Evolutionary conservation across 768 basidiomycete genomes (phyloP).

Genomic region (Lactarius vividus): DNA sequence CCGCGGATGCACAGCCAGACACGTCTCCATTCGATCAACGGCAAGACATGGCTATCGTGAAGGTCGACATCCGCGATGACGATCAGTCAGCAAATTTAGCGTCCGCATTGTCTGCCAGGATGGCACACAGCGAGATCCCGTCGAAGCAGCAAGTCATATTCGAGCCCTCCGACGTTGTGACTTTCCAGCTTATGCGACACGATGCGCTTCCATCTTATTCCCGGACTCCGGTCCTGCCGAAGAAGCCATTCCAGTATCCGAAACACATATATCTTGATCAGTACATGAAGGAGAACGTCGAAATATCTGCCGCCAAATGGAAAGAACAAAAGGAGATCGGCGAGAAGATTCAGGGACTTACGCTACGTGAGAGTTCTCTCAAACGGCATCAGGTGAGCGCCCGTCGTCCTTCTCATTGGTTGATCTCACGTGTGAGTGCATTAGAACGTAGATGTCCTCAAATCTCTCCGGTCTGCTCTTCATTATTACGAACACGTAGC

Average conservation of each 20-base stretch:
- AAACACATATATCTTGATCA: conserved; percentile 68
- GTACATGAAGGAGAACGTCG: conserved; percentile 59
- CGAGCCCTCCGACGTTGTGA: conserved; percentile 59
- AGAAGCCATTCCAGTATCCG: conserved; percentile 52
- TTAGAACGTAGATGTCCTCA: conserved; percentile 62
- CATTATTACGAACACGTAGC: conserved; percentile 74
- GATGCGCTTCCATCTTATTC: conserved; percentile 28
- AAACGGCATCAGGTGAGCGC: conserved; percentile 51
- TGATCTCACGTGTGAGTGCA: not conserved
- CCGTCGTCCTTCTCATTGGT: not conserved
- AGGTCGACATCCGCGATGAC: conserved; percentile 46
- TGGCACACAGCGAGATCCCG: conserved; percentile 28
- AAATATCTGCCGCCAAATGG: conserved; percentile 40
- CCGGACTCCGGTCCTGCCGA: conserved; percentile 24
- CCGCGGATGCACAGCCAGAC: conserved; percentile 40
- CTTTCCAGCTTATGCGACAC: conserved; percentile 48
- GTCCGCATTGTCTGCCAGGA: conserved; percentile 38
- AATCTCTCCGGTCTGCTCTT: conserved; percentile 57
- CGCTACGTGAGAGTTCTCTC: conserved; percentile 45
- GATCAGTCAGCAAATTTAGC: conserved; percentile 56
- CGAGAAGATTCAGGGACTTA: conserved; percentile 48
- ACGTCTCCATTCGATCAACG: conserved; percentile 29
- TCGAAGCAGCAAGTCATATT: conserved; percentile 57
- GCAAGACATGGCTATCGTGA: conserved; percentile 47
- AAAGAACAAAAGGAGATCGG: conserved; percentile 40